Evolutionary conservation across 371 early-diverging fungal species (phyloP), one percentile per base, ranked within the genome.

Genomic region (Encephalitozoon romaleae): DNA sequence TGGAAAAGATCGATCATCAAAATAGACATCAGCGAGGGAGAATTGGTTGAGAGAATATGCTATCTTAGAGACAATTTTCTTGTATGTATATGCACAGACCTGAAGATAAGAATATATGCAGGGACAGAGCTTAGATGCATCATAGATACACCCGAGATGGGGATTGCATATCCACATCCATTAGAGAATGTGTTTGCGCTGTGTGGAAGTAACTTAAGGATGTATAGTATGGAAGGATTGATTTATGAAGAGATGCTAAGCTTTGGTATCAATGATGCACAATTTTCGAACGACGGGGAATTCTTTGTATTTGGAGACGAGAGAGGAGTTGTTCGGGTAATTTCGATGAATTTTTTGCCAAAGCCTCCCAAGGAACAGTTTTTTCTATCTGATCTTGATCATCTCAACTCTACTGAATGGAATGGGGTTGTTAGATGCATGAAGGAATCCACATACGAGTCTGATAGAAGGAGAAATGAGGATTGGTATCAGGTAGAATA

Each of bases 261-360:
- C 47, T 74, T 74, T 65, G 52, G 12, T 39, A 25, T 80, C 4
- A 78, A 32, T 23, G 80, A 83, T 67, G 54, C 69, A 42, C 77
- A 76, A 12, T 83, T 83, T 75, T 65, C 70, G 4, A 70, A 43
- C 34, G 77, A 83, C 69, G 83, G 83, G 2, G 53, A 70, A 30
- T 72, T 54, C 72, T 73, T 83, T 65, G 67, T 83, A 23, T 39
- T 74, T 23, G 41, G 72, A 15, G 78, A 83, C 41, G 70, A 76
- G 2, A 18, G 52, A 8, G 83, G 83, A 2, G 45, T 43, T 9
- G 32, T 78, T 2, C 38, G 26, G 1, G 39, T 70, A 11, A 76
- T 67, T 71, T 34, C 72, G 1, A 18, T 76, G 28, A 39, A 32
- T 26, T 9, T 21, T 11, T n/a, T 43, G 2, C 53, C 41, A 28